Percentiles rank a stretch among this genome's conserved stretches.
Conservation (phyloP, 352 stramenopile species). For the Phytophthora macrochlamydospora region DNA sequence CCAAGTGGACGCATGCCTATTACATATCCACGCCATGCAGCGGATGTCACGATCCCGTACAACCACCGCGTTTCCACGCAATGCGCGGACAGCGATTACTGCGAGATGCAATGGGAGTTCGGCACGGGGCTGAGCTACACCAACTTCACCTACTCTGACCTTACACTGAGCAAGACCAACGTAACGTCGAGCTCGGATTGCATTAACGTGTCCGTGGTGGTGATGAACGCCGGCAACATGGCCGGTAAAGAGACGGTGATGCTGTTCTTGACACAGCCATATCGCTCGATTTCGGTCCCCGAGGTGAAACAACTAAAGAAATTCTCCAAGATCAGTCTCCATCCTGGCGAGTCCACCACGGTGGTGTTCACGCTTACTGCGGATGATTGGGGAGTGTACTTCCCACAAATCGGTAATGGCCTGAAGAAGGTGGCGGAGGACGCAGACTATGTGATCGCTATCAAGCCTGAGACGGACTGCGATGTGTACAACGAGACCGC, state of each 20-base stretch:
- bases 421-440: conserved; percentile 50
- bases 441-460: conserved; percentile 51
- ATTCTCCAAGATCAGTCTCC: conserved; percentile 64
- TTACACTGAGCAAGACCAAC: conserved; percentile 30
- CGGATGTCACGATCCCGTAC: conserved; percentile 60
- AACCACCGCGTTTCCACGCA: conserved; percentile 51
- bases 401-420: conserved; percentile 43
- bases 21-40: conserved; percentile 60
- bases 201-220: conserved; percentile 40
- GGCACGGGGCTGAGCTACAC: conserved; percentile 65
- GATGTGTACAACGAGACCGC: conserved; percentile 36
- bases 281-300: conserved; percentile 46
- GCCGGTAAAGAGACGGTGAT: conserved; percentile 70
- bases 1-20: conserved; percentile 74
- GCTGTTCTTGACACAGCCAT: conserved; percentile 62
- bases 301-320: conserved; percentile 72
- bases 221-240: conserved; percentile 55
- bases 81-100: conserved; percentile 36
- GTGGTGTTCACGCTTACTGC: conserved; percentile 38
- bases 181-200: conserved; percentile 19
- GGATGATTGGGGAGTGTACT: conserved; percentile 51
- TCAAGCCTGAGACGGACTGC: conserved; percentile 63
- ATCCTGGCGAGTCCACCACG: conserved; percentile 23
- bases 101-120: conserved; percentile 57
- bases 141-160: conserved; percentile 42